These are phyloP conservation scores for Psilocybe subaeruginosa DNA, from an alignment of 768 basidiomycete species.

Conservation along the genomic window DNA sequence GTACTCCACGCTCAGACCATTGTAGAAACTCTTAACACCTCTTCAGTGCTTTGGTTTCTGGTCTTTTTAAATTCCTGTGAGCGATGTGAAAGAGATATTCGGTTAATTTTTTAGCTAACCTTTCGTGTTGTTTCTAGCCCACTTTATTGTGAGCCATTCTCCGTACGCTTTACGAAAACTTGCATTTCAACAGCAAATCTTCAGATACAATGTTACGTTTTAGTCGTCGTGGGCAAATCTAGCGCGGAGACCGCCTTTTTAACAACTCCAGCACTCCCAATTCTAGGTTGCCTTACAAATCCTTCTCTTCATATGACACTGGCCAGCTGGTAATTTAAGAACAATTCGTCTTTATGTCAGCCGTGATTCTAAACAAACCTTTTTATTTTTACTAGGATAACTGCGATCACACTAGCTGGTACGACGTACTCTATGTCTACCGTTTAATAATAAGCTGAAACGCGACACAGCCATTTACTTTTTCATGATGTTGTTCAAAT, in stretches of 20 bases:
- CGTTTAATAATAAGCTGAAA: neutral
- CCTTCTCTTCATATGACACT: neutral
- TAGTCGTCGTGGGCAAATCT: neutral
- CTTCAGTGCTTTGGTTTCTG: constrained; percentile 1
- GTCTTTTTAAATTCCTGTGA: neutral
- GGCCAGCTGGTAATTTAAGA: neutral
- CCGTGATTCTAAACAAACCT: neutral
- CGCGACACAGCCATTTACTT: neutral
- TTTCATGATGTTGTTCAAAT: neutral
- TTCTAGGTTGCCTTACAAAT: neutral
- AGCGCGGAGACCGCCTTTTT: neutral
- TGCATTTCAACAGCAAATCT: neutral
- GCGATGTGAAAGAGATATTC: no score
- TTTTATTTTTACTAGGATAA: neutral
- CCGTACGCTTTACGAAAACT: neutral
- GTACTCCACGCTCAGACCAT: neutral
- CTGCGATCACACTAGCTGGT: neutral
- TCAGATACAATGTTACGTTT: neutral
- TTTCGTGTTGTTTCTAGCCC: neutral
- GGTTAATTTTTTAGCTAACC: neutral
- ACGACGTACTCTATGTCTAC: neutral
- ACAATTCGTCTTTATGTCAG: neutral
- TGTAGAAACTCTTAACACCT: neutral
- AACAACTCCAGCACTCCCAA: neutral
- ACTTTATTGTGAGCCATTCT: neutral